Base-by-base conservation (phyloP, 805 yeast genomes). In the Barnettozyma siamensis region DNA sequence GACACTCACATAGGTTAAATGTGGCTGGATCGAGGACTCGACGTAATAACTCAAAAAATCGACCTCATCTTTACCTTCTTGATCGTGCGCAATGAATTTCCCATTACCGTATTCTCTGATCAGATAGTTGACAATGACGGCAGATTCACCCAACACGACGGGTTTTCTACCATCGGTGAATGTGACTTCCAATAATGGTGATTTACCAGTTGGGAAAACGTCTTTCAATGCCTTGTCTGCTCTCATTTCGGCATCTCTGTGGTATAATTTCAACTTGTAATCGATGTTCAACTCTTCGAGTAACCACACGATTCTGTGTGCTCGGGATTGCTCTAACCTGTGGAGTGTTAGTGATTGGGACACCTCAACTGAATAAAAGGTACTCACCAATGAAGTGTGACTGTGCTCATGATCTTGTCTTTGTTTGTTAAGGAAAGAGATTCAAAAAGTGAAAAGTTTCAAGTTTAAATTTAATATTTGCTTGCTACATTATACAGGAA, bases 11-110 rank as follows among this genome's bases (percentile, higher is more conserved):
- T 63, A 65, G 57, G 63, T 63, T 40, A 74, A 55, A 8, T 66
- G 60, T 5, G 77, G 76, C 55, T 75, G 79, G 15, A 83, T 55
- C 18, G 84, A 69, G 1, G 79, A 84, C 58, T 83, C 91, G n/a
- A 73, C 57, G 49, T 72, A 77, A 52, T 76, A 76, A 33, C 76
- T 58, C 47, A 62, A 78, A 54, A 73, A 80, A 44, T 72, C 73
- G 28, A 76, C 70, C 31, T 59, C 44, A 16, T 70, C 69, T 35
- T 60, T 59, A 17, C 70, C 76, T 6, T 66, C 65, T 7, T 58
- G 67, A 34, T 60, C 55, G 7, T 45, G 43, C 21, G 75, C 73
- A 8, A 48, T 55, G 39, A 78, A 60, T 17, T 56, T 62, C 13
- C 65, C 55, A 2, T 55, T 49, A 18, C 81, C 86, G 51, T 70